Evolutionary conservation across 208 protist species (phyloP).

Genomic region (Leishmania arabica): DNA sequence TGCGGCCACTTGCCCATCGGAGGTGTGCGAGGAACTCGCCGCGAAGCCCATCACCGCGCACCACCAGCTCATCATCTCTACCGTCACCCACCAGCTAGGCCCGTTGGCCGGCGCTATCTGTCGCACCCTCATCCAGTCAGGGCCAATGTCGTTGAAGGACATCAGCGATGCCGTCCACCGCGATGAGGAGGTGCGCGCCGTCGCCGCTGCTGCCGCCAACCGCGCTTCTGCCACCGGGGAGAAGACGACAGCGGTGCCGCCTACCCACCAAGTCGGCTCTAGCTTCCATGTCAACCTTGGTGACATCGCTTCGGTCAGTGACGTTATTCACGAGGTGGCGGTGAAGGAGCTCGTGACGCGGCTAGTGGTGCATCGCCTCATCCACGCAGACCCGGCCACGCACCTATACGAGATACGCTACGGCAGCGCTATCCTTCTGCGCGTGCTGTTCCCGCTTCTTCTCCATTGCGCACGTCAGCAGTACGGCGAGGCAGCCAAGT

Average conservation of each 20-base stretch:
- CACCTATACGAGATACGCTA: constrained; percentile 55
- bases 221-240: constrained; percentile 27
- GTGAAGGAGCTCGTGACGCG: constrained; percentile 76
- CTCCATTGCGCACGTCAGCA: constrained; percentile 45
- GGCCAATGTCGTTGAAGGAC: constrained; percentile 35
- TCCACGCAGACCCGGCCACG: constrained; percentile 30
- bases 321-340: constrained; percentile 51
- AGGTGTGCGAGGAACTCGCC: constrained; percentile 25
- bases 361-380: constrained; percentile 75
- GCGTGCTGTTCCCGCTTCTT: constrained; percentile 62
- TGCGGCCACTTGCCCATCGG: constrained; percentile 18
- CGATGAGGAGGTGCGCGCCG: constrained; percentile 30
- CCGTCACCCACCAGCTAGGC: constrained; percentile 44
- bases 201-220: constrained; percentile 28
- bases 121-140: constrained; percentile 29
- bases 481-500: constrained; percentile 59
- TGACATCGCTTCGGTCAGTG: constrained; percentile 14
- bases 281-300: constrained; percentile 20
- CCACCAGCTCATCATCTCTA: constrained; percentile 47
- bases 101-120: constrained; percentile 46
- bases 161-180: constrained; percentile 24
- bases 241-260: constrained; percentile 16
- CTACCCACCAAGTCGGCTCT: constrained; percentile 25
- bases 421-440: constrained; percentile 64
- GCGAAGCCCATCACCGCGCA: constrained; percentile 38